phyloP scores from a whole-genome alignment of 768 basidiomycete species.

The Calocybe gangraenosa region DNA sequence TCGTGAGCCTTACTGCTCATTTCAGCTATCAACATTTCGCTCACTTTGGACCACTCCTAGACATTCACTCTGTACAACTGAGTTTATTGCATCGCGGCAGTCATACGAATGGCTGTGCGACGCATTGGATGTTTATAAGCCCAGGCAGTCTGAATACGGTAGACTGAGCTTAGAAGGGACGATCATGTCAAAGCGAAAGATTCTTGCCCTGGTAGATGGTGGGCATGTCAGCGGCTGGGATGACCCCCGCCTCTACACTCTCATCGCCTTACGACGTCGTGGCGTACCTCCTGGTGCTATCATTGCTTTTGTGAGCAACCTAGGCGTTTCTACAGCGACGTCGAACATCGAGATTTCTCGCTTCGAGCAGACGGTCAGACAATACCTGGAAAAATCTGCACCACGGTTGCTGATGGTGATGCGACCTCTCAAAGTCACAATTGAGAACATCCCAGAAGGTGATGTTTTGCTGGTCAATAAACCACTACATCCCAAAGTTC shows the following conservation, averaged over 20 bases:
- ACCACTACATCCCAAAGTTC: conserved; percentile 90
- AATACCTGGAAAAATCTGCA: conserved; percentile 84
- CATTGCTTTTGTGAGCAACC: conserved; percentile 83
- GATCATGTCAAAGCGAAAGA: conserved; percentile 95
- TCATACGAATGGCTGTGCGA: conserved; percentile 99
- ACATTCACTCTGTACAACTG: conserved; percentile 94
- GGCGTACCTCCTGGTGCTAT: conserved; percentile 98
- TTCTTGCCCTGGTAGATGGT: conserved; percentile 81
- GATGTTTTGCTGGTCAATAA: conserved; percentile 83
- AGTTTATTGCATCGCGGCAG: conserved; percentile 93
- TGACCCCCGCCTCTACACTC: conserved; percentile 94
- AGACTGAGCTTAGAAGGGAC: conserved; percentile 91
- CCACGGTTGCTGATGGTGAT: conserved; percentile 91
- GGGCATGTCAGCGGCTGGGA: conserved; percentile 91
- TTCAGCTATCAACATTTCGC: not conserved
- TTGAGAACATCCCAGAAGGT: conserved; percentile 88
- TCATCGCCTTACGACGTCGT: conserved; percentile 91
- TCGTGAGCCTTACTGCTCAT: conserved; percentile 64
- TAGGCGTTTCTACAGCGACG: conserved; percentile 88
- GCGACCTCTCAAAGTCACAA: conserved; percentile 83
- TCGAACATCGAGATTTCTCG: conserved; percentile 84
- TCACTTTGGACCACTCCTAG: conserved; percentile 35
- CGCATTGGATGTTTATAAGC: conserved; percentile 95
- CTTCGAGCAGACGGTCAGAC: conserved; percentile 86
- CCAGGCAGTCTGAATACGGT: conserved; percentile 95